Base-by-base conservation (phyloP, 371 early-diverging fungal species). In the Choanephora cucurbitarum region DNA sequence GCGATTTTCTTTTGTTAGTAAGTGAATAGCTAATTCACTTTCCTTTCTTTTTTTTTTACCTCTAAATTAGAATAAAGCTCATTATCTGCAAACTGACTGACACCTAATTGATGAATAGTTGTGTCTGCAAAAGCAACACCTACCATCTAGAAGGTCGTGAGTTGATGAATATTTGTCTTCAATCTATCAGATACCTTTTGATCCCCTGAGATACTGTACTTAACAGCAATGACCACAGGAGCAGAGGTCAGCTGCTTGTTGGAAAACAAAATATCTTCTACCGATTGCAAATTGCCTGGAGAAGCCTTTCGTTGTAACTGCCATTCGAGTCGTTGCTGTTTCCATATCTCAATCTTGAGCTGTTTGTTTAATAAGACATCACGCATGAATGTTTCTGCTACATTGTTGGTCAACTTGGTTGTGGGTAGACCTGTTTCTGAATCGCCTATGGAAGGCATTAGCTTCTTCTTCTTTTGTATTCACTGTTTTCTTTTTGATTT, bases 41-140 rank as follows among this genome's bases (percentile, higher is more conserved):
- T 32, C 28, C 2, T n/a, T 15, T 11, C 10, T 37, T 8, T 17
- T 24, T 19, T 34, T 3, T 40, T 57, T 70, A 87, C 87, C 77
- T 97, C 96, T 45, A 96, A 82, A 66, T 95, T 95, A 5, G 94
- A 89, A 60, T 89, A 95, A 1, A 91, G 77, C 37, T 96, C 95
- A 63, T 91, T 93, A 74, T 98, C 98, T 21, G 91, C 69, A 67
- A 97, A 96, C 69, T 97, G 91, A 44, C 89, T 62, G 4, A 96
- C 83, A 5, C 92, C 93, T 18, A 97, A 69, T 41, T 72, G 78
- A 18, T 89, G 81, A 31, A 83, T 81, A 0, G 92, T 91, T 1
- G 94, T 88, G 55, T 98, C 96, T 6, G 91, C 87, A 68, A 91
- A 94, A 2, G 93, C 85, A 4, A 91, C 91, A 4, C 97, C 96